Percentiles rank a stretch among this genome's conserved stretches.
phyloP scores from a whole-genome alignment of 2,329 filamentous ascomycete species.

The Tolypocladium ovalisporum region DNA sequence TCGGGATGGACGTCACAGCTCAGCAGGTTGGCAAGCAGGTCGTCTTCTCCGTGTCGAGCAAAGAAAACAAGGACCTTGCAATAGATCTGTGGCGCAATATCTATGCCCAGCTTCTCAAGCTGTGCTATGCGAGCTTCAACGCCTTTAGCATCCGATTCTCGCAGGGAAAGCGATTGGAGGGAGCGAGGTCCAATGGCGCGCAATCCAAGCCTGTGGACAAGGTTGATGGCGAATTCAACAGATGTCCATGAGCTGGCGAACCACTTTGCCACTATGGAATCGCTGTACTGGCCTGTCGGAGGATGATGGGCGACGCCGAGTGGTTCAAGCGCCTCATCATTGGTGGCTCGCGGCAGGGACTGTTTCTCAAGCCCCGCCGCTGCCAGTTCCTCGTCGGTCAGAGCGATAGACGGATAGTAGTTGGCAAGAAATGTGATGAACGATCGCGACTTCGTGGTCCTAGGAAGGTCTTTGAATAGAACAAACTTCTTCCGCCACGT shows the following conservation, averaged over 20 bases:
- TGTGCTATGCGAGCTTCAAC: slow-evolving; percentile 49
- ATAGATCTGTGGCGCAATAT: slow-evolving; percentile 52
- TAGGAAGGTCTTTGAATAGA: slow-evolving; percentile 29
- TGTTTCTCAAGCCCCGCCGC: slow-evolving; percentile 6
- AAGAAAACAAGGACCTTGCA: slow-evolving; percentile 54
- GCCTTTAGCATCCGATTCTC: slow-evolving; percentile 44
- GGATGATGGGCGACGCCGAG: neutral
- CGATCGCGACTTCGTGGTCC: slow-evolving; percentile 25
- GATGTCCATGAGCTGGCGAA: slow-evolving; percentile 66
- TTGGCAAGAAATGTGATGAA: slow-evolving; percentile 36
- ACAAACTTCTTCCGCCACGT: slow-evolving; percentile 36
- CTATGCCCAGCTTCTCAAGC: slow-evolving; percentile 52
- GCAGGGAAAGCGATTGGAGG: slow-evolving; percentile 63
- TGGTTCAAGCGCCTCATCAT: neutral
- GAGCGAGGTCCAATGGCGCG: slow-evolving; percentile 63
- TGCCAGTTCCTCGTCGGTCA: slow-evolving; percentile 25
- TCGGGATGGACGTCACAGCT: slow-evolving; percentile 43
- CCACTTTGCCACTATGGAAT: slow-evolving; percentile 62
- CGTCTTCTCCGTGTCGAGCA: slow-evolving; percentile 42
- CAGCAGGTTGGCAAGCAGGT: slow-evolving; percentile 33
- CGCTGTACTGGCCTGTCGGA: slow-evolving; percentile 14
- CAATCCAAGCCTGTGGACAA: slow-evolving; percentile 61
- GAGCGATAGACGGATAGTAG: slow-evolving; percentile 30
- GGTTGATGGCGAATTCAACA: slow-evolving; percentile 59
- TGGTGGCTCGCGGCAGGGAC: neutral